These are phyloP conservation scores for Triticum monococcum DNA, from an alignment of 176 grass and related monocot species.

Conservation along the genomic window DNA sequence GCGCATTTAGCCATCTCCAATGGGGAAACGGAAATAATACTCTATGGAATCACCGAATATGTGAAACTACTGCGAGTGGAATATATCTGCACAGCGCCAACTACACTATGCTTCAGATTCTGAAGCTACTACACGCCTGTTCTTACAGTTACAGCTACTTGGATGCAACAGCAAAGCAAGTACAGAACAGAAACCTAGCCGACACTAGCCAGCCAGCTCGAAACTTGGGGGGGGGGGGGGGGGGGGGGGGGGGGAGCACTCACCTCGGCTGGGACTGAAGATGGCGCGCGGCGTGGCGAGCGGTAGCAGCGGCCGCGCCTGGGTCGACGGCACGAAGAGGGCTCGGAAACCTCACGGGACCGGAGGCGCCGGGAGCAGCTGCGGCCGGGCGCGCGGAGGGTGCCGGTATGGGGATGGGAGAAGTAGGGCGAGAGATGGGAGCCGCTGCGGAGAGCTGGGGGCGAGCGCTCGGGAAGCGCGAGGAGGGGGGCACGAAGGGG, in stretches of 20 bases:
- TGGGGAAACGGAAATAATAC: background rate
- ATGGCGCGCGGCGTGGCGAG: constrained; percentile 20
- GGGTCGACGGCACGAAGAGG: constrained; percentile 14
- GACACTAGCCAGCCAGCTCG: constrained; percentile 6
- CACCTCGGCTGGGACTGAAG: constrained; percentile 41
- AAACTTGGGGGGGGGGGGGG: background rate
- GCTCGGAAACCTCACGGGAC: constrained; percentile 18
- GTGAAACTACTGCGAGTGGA: background rate
- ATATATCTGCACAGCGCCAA: background rate
- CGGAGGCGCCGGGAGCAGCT: background rate
- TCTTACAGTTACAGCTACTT: background rate
- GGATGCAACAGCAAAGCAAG: background rate
- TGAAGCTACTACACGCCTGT: background rate
- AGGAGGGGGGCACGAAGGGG: background rate
- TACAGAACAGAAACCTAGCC: background rate
- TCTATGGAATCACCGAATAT: background rate
- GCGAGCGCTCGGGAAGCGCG: constrained; percentile 31
- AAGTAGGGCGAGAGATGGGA: background rate
- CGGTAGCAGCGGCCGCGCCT: background rate
- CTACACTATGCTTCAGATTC: background rate
- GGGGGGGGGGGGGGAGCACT: background rate
- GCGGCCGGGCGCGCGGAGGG: background rate
- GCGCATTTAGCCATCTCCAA: background rate
- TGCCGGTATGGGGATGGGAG: constrained; percentile 8
- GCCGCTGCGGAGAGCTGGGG: constrained; percentile 17